Conservation (phyloP, 306 rosid species). For the Castanopsis chinensis region DNA sequence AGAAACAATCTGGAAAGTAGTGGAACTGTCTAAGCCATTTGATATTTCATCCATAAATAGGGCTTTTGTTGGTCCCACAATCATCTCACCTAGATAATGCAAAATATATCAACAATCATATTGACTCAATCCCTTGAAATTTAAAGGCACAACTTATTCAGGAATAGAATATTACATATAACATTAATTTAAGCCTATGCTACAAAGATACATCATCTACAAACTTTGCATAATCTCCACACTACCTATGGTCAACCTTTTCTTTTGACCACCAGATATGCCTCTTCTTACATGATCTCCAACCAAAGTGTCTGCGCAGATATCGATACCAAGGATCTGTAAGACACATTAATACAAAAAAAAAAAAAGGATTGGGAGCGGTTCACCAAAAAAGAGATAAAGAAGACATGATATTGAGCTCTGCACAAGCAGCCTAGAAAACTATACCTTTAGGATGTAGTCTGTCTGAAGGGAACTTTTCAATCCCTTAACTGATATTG, state of each 20-base stretch:
- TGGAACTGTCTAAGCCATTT: slow-evolving; percentile 12
- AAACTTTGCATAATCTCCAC: neutral
- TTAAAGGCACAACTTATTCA: neutral
- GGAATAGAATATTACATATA: neutral
- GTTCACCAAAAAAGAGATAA: neutral
- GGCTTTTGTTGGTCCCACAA: slow-evolving; percentile 42
- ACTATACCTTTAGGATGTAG: slow-evolving; percentile 44
- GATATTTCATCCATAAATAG: slow-evolving; percentile 7
- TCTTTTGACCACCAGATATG: slow-evolving; percentile 48
- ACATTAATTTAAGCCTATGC: neutral
- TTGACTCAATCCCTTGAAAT: neutral
- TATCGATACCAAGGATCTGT: slow-evolving; percentile 52
- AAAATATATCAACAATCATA: neutral
- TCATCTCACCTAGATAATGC: slow-evolving; percentile 37
- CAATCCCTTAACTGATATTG: slow-evolving; percentile 35
- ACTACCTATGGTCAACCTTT: slow-evolving; percentile 47
- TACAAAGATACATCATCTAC: neutral
- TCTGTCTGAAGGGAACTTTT: slow-evolving; percentile 44
- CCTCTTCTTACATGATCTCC: slow-evolving; percentile 53
- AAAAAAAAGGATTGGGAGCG: neutral
- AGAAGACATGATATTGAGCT: neutral
- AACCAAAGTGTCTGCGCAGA: slow-evolving; percentile 39
- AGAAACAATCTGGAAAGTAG: slow-evolving; percentile 5
- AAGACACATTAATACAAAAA: neutral
- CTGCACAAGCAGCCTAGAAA: neutral